These are phyloP conservation scores for Podaxis sp. DNA, from an alignment of 768 basidiomycete species.

Conservation along the genomic window DNA sequence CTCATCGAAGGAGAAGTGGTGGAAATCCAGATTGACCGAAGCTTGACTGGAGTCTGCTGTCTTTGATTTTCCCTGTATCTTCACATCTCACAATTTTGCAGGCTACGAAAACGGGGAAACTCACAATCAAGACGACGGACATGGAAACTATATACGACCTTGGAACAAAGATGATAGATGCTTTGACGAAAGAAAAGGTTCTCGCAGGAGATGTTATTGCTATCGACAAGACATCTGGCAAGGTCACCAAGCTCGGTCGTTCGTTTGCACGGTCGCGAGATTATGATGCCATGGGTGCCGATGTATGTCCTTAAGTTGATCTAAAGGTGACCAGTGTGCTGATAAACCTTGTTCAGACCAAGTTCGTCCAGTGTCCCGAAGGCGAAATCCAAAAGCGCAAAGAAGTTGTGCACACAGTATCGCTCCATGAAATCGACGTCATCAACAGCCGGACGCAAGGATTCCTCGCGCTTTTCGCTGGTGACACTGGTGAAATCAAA, in stretches of 20 bases:
- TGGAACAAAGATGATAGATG: slow-evolving; percentile 99
- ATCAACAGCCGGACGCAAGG: slow-evolving; percentile 99
- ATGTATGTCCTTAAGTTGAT: slow-evolving; percentile 55
- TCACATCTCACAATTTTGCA: slow-evolving; percentile 28
- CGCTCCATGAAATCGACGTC: slow-evolving; percentile 97
- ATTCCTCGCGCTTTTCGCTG: slow-evolving; percentile 91
- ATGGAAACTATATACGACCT: slow-evolving; percentile 99
- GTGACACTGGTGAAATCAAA: slow-evolving; percentile 99
- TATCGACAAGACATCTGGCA: slow-evolving; percentile 97
- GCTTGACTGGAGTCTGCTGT: slow-evolving; percentile 81
- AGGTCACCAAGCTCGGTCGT: slow-evolving; percentile 93
- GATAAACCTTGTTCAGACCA: slow-evolving; percentile 59
- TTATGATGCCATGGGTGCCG: slow-evolving; percentile 99
- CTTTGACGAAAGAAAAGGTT: slow-evolving; percentile 95
- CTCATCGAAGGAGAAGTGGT: slow-evolving; percentile 98
- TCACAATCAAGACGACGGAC: slow-evolving; percentile 97
- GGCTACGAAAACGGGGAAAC: slow-evolving; percentile 97
- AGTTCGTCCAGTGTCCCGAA: slow-evolving; percentile 97
- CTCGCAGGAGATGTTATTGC: slow-evolving; percentile 92
- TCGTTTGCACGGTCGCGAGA: slow-evolving; percentile 97
- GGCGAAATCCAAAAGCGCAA: slow-evolving; percentile 98
- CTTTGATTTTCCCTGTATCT: slow-evolving; percentile 12
- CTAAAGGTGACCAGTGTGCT: slow-evolving; percentile 8
- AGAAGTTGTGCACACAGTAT: slow-evolving; percentile 96
- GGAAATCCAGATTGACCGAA: slow-evolving; percentile 97